Percentiles rank a stretch among this genome's conserved stretches.
These are phyloP conservation scores for Termitomyces sp. DNA, from an alignment of 768 basidiomycete species.

Conservation along the genomic window DNA sequence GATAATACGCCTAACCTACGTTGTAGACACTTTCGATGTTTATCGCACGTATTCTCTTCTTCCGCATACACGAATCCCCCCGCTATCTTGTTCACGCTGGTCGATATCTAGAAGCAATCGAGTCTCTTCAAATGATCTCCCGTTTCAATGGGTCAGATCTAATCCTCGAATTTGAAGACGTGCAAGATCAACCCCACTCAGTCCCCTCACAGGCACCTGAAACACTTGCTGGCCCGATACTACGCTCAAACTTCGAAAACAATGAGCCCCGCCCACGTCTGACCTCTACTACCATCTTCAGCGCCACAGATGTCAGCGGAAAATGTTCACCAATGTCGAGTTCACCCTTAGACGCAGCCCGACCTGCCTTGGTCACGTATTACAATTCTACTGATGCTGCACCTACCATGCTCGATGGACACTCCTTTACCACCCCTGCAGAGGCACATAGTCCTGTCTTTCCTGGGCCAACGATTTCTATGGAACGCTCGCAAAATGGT, in stretches of 20 bases:
- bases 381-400: slow-evolving; percentile 32
- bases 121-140: slow-evolving; percentile 80
- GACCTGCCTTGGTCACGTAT: slow-evolving; percentile 20
- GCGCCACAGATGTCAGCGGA: slow-evolving; percentile 25
- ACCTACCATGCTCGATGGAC: slow-evolving; percentile 21
- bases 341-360: background rate
- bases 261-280: slow-evolving; percentile 13
- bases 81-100: slow-evolving; percentile 90
- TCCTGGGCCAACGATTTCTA: slow-evolving; percentile 4
- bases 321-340: background rate
- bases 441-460: slow-evolving; percentile 15
- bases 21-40: slow-evolving; percentile 84
- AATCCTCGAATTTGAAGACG: slow-evolving; percentile 64
- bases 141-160: slow-evolving; percentile 78
- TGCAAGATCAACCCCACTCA: slow-evolving; percentile 39
- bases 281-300: slow-evolving; percentile 29
- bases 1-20: background rate
- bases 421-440: slow-evolving; percentile 22
- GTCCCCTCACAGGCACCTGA: slow-evolving; percentile 4
- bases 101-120: slow-evolving; percentile 76
- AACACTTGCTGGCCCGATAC: background rate
- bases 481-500: background rate
- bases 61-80: slow-evolving; percentile 92
- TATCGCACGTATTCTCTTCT: slow-evolving; percentile 79
- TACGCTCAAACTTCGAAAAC: slow-evolving; percentile 1